Base-by-base conservation (phyloP, 345 rosid genomes). In the Capsella bursapastoris region DNA sequence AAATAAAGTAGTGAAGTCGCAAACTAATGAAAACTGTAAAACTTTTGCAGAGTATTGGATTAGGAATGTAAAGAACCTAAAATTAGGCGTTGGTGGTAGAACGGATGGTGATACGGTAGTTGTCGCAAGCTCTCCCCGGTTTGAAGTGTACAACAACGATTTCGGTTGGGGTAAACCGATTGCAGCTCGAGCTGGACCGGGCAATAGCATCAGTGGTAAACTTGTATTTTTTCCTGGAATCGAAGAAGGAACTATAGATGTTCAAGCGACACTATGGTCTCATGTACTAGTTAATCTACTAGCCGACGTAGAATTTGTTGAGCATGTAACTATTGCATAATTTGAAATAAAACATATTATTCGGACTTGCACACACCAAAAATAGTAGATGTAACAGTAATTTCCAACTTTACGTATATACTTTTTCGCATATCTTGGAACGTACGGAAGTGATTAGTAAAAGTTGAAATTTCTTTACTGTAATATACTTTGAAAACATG, bases 141-240 rank as follows among this genome's bases (percentile, higher is more conserved):
- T 78, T 66, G n/a, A 77, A 49, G 75, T 82, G 13, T 84, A 74
- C 7, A 79, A 75, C 0, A 79, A 64, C 7, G 78, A 81, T 49
- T 79, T 85, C 25, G 88, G 88, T 13, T 85, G 82, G 83, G 56
- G 69, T 0, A 64, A 64, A 48, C 69, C 69, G 29, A 48, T 64
- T 3, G 41, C 69, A 78, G 85, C 71, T 37, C 61, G 72, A 53
- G 61, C 45, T 25, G 71, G 49, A 32, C 71, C 59, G 60, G 49
- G 49, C 0, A 67, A 67, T 34, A 14, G 60, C 15, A 35, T 34
- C 4, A 32, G 49, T 47, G 48, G 71, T 6, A 51, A 16, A 31
- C 55, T 45, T 8, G 55, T 47, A 4, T 4, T 31, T 28, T 64
- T 45, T 7, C 16, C 3, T 0, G 71, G 61, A 12, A 37, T 35